phyloP scores from a whole-genome alignment of 352 stramenopile genomes.

The Phytophthora megakarya region DNA sequence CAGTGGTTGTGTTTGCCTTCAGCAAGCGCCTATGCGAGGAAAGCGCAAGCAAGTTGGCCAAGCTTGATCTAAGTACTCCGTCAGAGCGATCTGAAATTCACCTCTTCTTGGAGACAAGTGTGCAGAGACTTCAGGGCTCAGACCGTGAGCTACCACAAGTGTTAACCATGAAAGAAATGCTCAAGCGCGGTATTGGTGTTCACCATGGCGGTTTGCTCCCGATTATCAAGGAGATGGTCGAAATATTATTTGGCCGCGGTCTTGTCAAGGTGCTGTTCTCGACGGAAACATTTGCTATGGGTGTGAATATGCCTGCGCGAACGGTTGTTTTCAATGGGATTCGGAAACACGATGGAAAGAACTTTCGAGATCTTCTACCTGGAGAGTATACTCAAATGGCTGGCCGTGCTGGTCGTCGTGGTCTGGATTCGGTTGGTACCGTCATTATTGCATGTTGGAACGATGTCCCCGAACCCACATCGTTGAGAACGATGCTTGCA shows the following conservation, averaged over 20 bases:
- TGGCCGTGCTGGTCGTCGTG: constrained; percentile 95
- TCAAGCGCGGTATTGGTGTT: constrained; percentile 96
- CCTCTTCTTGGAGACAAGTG: constrained; percentile 76
- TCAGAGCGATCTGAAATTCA: constrained; percentile 87
- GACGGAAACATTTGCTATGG: constrained; percentile 99
- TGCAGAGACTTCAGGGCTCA: constrained; percentile 89
- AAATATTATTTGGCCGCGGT: constrained; percentile 97
- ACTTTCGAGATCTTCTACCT: constrained; percentile 88
- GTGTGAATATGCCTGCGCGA: constrained; percentile 99
- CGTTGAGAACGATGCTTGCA: constrained; percentile 95
- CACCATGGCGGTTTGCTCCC: constrained; percentile 97
- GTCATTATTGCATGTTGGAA: constrained; percentile 98
- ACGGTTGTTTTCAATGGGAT: constrained; percentile 98
- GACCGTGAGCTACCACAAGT: constrained; percentile 98
- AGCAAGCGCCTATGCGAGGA: constrained; percentile 88
- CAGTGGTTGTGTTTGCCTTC: constrained; percentile 95
- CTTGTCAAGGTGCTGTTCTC: constrained; percentile 99
- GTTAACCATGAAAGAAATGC: constrained; percentile 96
- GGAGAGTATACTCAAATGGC: constrained; percentile 97
- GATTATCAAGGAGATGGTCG: constrained; percentile 99
- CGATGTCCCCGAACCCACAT: constrained; percentile 96
- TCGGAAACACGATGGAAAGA: constrained; percentile 97
- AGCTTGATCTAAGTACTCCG: constrained; percentile 71
- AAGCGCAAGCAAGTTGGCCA: constrained; percentile 74
- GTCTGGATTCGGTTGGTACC: constrained; percentile 96